phyloP scores from a whole-genome alignment of 2,329 filamentous ascomycete genomes.

The Chaetomiaceae sp. region DNA sequence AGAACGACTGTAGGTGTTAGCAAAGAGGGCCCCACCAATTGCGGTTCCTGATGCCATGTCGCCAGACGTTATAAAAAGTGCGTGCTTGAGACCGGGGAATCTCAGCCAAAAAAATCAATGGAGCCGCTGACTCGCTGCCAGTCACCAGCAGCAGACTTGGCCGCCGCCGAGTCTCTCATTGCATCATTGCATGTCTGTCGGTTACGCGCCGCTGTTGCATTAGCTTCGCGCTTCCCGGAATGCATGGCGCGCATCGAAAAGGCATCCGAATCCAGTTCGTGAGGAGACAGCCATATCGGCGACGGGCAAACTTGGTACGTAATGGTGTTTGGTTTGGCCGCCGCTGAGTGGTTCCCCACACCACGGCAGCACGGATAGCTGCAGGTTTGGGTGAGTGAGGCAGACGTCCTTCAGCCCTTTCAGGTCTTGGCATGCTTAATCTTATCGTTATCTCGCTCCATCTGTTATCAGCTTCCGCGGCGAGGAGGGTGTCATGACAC shows the following conservation, averaged over 20 bases:
- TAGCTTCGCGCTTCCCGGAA: background rate
- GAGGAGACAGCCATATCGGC: conserved; percentile 9
- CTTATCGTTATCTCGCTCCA: conserved; percentile 21
- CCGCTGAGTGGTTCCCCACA: conserved; percentile 13
- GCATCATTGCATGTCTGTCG: too few species aligned
- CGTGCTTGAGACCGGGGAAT: too few species aligned
- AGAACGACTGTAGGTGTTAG: too few species aligned
- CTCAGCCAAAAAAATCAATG: too few species aligned
- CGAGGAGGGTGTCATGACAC: conserved; percentile 7
- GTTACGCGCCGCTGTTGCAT: too few species aligned
- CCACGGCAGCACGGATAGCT: conserved; percentile 7
- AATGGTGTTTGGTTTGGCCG: conserved; percentile 21
- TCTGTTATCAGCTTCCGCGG: conserved; percentile 6
- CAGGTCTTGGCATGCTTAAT: background rate
- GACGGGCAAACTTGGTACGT: conserved; percentile 18
- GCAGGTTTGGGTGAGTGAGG: conserved; percentile 11
- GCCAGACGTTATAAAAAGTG: too few species aligned
- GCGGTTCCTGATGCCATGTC: too few species aligned
- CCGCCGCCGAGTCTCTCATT: too few species aligned
- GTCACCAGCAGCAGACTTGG: too few species aligned
- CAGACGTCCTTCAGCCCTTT: background rate
- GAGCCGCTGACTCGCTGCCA: too few species aligned
- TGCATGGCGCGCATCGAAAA: too few species aligned
- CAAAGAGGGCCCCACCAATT: too few species aligned
- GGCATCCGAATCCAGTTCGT: background rate